Conservation (phyloP, 208 protist species). For the Hexamita inflata region DNA sequence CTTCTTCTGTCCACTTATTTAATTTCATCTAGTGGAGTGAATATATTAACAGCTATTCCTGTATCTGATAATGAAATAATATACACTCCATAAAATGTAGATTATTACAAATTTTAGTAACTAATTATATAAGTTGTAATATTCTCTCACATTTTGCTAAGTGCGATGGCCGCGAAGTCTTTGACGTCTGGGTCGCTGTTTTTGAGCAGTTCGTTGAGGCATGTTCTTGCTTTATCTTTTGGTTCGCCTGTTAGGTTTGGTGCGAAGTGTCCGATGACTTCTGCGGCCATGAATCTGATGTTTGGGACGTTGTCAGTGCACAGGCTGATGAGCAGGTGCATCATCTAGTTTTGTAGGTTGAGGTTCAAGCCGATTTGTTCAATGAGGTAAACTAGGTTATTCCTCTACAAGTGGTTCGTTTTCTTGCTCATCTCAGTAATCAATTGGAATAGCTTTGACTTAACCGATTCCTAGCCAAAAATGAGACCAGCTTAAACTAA, state of each 20-base stretch:
- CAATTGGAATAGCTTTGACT: background rate
- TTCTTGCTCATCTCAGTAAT: background rate
- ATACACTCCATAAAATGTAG: no score
- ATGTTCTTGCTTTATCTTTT: background rate
- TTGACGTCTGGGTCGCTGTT: constrained; percentile 9
- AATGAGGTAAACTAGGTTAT: background rate
- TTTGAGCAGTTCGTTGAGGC: background rate
- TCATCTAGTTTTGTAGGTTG: background rate
- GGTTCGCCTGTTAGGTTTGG: background rate
- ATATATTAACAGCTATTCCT: no score
- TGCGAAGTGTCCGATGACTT: background rate
- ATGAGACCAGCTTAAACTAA: background rate
- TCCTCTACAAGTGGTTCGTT: constrained; percentile 10
- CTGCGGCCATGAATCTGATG: constrained; percentile 15
- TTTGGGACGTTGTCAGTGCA: background rate
- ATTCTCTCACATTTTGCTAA: no score
- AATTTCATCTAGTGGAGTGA: no score
- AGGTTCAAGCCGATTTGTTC: background rate
- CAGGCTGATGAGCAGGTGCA: background rate
- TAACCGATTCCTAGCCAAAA: constrained; percentile 13
- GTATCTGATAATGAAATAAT: no score
- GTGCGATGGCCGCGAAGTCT: background rate
- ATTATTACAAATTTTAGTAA: no score
- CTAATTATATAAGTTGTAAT: no score
- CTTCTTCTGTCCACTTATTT: no score